Evolutionary conservation across 176 grass and related monocot species (phyloP).

Genomic region (Raddia distichophylla): DNA sequence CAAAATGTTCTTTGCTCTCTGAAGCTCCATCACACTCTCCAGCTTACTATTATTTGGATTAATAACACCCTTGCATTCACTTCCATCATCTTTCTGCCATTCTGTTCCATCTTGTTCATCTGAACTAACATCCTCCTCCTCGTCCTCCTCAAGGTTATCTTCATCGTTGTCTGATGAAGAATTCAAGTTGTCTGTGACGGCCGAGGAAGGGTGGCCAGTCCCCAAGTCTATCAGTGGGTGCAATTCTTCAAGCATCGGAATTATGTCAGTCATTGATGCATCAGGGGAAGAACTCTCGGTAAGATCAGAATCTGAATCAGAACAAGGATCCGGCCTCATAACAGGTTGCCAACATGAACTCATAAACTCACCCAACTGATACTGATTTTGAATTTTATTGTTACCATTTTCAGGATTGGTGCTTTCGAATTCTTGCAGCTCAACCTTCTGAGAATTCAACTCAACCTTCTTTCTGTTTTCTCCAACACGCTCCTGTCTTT

Average conservation of each 20-base stretch:
- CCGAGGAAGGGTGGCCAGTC: conserved; percentile 27
- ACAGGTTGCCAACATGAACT: conserved; percentile 62
- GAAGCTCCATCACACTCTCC: conserved; percentile 45
- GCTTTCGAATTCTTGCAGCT: conserved; percentile 22
- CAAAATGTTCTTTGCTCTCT: conserved; percentile 55
- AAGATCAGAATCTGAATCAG: conserved; percentile 49
- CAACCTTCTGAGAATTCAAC: too few relatives aligned
- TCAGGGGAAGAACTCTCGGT: conserved; percentile 63
- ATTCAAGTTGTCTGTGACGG: conserved; percentile 28
- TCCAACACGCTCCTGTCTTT: conserved; percentile 19
- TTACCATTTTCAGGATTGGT: background rate
- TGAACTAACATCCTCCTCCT: conserved; percentile 36
- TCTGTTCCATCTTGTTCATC: conserved; percentile 38
- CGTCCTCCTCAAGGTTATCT: conserved; percentile 38
- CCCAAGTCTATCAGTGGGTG: conserved; percentile 46
- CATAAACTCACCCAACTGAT: conserved; percentile 60
- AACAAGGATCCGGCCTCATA: conserved; percentile 36
- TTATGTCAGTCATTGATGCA: conserved; percentile 73
- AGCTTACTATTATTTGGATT: conserved; percentile 28
- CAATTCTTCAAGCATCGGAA: conserved; percentile 71
- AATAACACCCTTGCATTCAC: too few relatives aligned
- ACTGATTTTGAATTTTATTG: conserved; percentile 17
- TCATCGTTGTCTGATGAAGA: conserved; percentile 43
- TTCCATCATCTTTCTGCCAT: conserved; percentile 34
- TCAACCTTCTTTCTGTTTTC: conserved; percentile 12